Evolutionary conservation across 2,329 filamentous ascomycete genomes (phyloP).

Genomic region (Fusarium subtropicale): DNA sequence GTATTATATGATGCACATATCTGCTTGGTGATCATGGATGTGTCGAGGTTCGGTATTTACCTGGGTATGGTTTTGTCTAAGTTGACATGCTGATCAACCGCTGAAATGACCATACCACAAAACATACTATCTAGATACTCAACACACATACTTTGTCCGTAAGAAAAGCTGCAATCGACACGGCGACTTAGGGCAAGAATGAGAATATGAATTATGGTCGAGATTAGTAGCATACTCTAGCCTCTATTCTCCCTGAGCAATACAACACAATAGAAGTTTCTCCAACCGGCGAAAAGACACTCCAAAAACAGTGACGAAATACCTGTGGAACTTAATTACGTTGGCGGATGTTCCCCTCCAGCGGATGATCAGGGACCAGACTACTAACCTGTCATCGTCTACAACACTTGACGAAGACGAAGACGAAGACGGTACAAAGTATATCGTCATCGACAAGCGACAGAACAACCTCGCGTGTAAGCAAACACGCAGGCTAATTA

Average conservation of each 20-base stretch:
- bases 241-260: not conserved
- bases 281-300: not conserved
- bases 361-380: not conserved
- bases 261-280: not conserved
- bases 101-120: not conserved
- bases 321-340: constrained; percentile 24
- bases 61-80: not conserved
- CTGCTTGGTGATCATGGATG: not conserved
- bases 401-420: not conserved
- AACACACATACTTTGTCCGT: not conserved
- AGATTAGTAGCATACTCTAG: not conserved
- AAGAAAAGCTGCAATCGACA: not conserved
- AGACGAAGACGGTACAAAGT: not conserved
- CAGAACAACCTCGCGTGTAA: not conserved
- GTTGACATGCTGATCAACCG: not conserved
- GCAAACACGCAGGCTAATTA: not conserved
- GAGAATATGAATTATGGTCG: not conserved
- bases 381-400: not conserved
- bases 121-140: not conserved
- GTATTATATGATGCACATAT: too few relatives aligned
- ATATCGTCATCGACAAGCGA: constrained; percentile 1
- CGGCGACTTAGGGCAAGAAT: not conserved
- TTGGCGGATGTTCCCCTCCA: constrained; percentile 9
- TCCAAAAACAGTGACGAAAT: constrained; percentile 20
- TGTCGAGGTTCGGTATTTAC: not conserved